These are phyloP conservation scores for Leucaena leucocephala DNA, from an alignment of 306 rosid species.

Conservation along the genomic window DNA sequence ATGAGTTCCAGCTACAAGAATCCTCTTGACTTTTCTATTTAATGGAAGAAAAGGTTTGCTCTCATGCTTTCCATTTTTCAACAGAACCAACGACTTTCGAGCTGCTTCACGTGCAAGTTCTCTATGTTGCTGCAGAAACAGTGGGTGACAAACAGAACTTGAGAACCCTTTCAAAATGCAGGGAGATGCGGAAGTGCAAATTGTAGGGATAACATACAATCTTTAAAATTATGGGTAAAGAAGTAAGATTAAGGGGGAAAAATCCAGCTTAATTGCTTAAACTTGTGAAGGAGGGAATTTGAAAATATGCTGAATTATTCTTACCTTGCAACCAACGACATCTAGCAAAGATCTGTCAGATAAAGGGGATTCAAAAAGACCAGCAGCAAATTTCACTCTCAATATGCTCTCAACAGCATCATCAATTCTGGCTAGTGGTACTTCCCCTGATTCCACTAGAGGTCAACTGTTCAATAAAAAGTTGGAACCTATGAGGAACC, in stretches of 20 bases:
- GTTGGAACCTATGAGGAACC: conserved; percentile 58
- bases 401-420: conserved; percentile 83
- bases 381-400: conserved; percentile 83
- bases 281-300: not conserved
- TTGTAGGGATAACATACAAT: not conserved
- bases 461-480: conserved; percentile 56
- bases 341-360: conserved; percentile 71
- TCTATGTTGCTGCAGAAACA: conserved; percentile 65
- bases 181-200: too few relatives aligned
- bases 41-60: conserved; percentile 39
- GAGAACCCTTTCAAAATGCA: too few relatives aligned
- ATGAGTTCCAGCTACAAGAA: conserved; percentile 71
- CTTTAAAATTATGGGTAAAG: too few relatives aligned
- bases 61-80: conserved; percentile 74
- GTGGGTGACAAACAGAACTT: not conserved
- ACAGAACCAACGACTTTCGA: conserved; percentile 78
- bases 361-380: conserved; percentile 75
- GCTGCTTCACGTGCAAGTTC: conserved; percentile 87
- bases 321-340: conserved; percentile 82
- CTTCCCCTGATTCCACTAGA: conserved; percentile 68
- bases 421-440: conserved; percentile 69
- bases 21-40: not conserved
- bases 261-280: conserved; percentile 10
- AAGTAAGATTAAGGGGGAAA: too few relatives aligned
- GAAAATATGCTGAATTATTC: conserved; percentile 14